Conservation (phyloP, 805 yeast genomes). For the Kuraishia piskuri region DNA sequence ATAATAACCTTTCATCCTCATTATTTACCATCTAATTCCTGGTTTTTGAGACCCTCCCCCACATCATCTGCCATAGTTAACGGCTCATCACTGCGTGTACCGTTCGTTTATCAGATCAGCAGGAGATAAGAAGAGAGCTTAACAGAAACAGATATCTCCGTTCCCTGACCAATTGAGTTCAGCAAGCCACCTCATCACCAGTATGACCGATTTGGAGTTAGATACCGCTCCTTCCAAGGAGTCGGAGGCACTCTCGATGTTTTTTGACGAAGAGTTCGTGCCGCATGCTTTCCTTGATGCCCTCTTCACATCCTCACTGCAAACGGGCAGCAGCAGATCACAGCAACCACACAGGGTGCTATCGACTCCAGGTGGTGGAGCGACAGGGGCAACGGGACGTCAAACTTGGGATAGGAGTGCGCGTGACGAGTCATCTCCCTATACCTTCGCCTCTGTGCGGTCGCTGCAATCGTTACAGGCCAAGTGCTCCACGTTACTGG, state of each 20-base stretch:
- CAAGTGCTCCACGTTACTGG: constrained; percentile 40
- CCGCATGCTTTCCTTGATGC: constrained; percentile 63
- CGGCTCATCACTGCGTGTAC: background rate
- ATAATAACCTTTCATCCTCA: too few relatives aligned
- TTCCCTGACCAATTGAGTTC: too few relatives aligned
- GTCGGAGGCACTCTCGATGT: constrained; percentile 47
- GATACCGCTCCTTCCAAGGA: background rate
- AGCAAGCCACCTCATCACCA: too few relatives aligned
- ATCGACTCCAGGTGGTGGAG: background rate
- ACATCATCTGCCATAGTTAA: background rate
- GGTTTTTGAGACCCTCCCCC: background rate
- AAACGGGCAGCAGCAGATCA: background rate
- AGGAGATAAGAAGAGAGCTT: too few relatives aligned
- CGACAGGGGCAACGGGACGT: background rate
- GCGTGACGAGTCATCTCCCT: background rate
- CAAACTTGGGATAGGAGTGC: background rate
- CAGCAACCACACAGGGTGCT: constrained; percentile 6
- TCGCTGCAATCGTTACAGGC: constrained; percentile 33
- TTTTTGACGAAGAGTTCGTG: constrained; percentile 57
- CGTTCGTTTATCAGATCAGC: too few relatives aligned
- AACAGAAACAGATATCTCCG: too few relatives aligned
- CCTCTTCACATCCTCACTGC: constrained; percentile 34
- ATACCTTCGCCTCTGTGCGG: constrained; percentile 4
- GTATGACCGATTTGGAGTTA: background rate
- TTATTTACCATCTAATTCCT: too few relatives aligned